A percentile compares a stretch with the other conserved stretches of the same genome.
Evolutionary conservation across 2,329 filamentous ascomycete species (phyloP).

Genomic region (Blastomyces gilchristii): DNA sequence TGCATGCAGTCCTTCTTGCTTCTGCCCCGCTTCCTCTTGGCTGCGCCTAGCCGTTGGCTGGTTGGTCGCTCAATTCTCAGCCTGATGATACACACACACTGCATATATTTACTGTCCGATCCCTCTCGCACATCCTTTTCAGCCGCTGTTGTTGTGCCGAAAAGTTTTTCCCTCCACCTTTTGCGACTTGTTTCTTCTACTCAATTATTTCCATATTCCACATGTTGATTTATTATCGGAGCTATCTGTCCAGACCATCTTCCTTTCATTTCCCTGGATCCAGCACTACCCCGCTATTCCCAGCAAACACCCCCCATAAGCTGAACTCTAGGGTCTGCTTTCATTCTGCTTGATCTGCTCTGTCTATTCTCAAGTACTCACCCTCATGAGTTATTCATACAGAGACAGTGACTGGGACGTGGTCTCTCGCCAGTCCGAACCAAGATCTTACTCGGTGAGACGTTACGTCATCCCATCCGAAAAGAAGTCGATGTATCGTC

Average conservation of each 20-base stretch:
- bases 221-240: background rate
- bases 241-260: background rate
- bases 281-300: background rate
- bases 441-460: conserved; percentile 45
- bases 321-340: background rate
- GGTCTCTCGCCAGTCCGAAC: conserved; percentile 30
- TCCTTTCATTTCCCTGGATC: background rate
- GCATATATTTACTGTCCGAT: background rate
- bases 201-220: background rate
- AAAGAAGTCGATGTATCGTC: conserved; percentile 26
- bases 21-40: background rate
- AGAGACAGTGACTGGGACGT: conserved; percentile 37
- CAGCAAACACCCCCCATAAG: background rate
- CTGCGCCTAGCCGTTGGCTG: background rate
- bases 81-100: background rate
- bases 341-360: background rate
- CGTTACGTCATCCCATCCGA: conserved; percentile 43
- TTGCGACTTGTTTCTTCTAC: background rate
- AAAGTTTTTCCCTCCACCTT: background rate
- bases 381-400: conserved; percentile 30
- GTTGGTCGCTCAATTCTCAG: conserved; percentile 1
- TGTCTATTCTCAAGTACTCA: background rate
- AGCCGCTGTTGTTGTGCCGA: background rate
- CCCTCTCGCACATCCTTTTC: background rate
- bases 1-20: background rate